phyloP scores from a whole-genome alignment of 164 flowering plant species.

The Litsea cubeba region DNA sequence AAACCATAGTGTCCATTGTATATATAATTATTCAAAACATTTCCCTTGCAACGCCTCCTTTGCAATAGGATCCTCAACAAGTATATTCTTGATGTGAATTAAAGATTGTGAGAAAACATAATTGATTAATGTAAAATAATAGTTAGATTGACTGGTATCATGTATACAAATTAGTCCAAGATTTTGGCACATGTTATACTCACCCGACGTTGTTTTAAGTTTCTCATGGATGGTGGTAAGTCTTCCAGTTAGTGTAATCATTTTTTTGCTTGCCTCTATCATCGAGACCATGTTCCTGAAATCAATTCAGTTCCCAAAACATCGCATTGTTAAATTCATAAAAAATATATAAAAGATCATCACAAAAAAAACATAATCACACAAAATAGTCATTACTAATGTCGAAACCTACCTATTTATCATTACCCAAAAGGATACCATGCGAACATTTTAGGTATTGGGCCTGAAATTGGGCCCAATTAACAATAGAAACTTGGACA shows the following conservation, averaged over 20 bases:
- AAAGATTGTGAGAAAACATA: too few relatives aligned
- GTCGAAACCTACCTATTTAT: too few relatives aligned
- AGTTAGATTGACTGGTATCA: not conserved
- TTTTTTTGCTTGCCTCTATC: constrained; percentile 61
- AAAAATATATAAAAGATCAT: constrained; percentile 16
- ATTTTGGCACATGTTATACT: constrained; percentile 9
- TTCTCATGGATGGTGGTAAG: constrained; percentile 41
- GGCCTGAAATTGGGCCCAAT: too few relatives aligned
- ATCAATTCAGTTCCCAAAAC: not conserved
- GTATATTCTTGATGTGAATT: not conserved
- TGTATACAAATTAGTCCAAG: not conserved
- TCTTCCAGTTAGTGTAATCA: constrained; percentile 61
- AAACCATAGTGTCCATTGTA: not conserved
- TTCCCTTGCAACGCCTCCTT: too few relatives aligned
- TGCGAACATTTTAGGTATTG: too few relatives aligned
- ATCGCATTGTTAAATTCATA: too few relatives aligned
- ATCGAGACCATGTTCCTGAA: constrained; percentile 31
- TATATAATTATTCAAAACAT: not conserved
- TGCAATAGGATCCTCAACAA: not conserved
- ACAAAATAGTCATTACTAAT: not conserved
- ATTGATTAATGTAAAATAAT: too few relatives aligned
- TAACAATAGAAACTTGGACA: too few relatives aligned
- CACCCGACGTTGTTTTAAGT: constrained; percentile 42
- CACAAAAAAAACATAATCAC: not conserved
- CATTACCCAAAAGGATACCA: not conserved